These are phyloP conservation scores for Rhipidocladum racemiflorum DNA, from an alignment of 176 grass and related monocot genomes.

Conservation along the genomic window DNA sequence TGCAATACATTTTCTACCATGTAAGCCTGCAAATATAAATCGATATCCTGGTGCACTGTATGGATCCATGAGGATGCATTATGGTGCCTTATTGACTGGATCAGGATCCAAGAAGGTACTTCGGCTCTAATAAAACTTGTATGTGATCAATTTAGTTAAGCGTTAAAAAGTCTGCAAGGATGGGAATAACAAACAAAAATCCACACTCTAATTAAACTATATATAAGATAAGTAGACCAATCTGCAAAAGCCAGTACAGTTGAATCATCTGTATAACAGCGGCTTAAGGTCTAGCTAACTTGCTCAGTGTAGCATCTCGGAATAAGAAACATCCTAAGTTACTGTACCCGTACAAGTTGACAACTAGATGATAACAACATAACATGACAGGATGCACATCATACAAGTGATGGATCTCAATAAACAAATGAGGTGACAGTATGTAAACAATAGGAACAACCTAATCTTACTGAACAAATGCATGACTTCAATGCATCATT, in stretches of 20 bases:
- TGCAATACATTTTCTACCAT: background rate
- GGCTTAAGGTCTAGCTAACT: background rate
- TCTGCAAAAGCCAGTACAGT: background rate
- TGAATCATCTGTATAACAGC: background rate
- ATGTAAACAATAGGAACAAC: constrained; percentile 1
- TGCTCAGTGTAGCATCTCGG: background rate
- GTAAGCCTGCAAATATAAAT: background rate
- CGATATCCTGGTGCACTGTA: background rate
- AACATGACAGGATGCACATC: background rate
- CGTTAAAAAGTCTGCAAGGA: background rate
- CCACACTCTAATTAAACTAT: background rate
- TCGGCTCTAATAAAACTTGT: constrained; percentile 10
- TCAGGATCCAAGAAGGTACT: background rate
- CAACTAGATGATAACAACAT: background rate
- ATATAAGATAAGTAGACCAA: background rate
- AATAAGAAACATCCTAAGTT: background rate
- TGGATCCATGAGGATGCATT: background rate
- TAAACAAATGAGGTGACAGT: background rate
- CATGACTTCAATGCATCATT: background rate
- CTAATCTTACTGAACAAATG: background rate
- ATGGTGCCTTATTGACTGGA: background rate
- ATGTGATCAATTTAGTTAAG: background rate
- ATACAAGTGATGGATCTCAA: background rate
- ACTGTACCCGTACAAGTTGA: background rate
- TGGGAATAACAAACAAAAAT: background rate